A percentile compares a stretch with the other conserved stretches of the same genome.
Conservation (phyloP, 176 grass and related monocot genomes). For the Eragrostis curvula region DNA sequence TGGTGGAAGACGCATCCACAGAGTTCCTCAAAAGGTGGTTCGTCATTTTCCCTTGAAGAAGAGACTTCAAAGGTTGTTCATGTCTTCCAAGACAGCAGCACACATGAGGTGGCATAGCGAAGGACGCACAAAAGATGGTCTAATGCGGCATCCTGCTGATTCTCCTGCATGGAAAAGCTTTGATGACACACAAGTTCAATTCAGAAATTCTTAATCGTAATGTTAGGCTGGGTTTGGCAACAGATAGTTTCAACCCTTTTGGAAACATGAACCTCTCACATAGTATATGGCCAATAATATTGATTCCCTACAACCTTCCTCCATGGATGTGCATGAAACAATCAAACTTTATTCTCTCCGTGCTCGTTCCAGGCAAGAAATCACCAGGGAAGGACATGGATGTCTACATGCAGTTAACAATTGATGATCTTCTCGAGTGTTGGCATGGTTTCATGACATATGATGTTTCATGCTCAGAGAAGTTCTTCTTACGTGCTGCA, state of each 20-base stretch:
- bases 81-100: neutral
- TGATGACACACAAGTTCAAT: neutral
- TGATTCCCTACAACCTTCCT: neutral
- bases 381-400: no score
- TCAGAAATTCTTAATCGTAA: neutral
- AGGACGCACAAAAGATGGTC: neutral
- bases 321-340: no score
- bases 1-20: neutral
- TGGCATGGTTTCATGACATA: no score
- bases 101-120: neutral
- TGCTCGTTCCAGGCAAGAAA: no score
- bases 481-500: no score
- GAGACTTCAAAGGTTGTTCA: neutral
- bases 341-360: no score
- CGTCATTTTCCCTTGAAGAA: neutral
- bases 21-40: neutral
- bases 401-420: no score
- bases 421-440: no score
- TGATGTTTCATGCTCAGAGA: no score
- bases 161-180: neutral
- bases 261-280: neutral
- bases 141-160: neutral
- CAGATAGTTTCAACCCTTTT: neutral
- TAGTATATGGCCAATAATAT: neutral
- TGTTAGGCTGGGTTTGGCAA: neutral